Base-by-base conservation (phyloP, 768 basidiomycete genomes). In the Collybia nuda region DNA sequence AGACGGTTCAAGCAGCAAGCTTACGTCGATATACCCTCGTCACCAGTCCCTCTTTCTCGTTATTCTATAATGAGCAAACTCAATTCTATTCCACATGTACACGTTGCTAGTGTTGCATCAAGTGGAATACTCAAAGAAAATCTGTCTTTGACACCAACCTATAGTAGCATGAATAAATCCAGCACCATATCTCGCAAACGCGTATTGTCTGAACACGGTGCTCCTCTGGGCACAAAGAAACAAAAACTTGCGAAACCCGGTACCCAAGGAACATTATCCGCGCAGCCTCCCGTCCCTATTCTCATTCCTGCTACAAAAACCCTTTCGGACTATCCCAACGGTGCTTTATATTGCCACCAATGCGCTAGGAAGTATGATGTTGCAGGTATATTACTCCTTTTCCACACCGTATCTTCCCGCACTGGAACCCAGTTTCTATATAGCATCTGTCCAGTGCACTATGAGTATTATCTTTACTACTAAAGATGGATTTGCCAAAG, bases 291-390 rank as follows among this genome's bases (percentile, higher is more conserved):
- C 6, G 9, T 32, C 14, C 14, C 7, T 14, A 11, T 5, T 32
- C 32, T 11, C 14, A 50, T 58, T 38, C 42, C 49, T 17, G 47
- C 38, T 8, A 44, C 52, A 50, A 68, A 67, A 35, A 57, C 61
- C 5, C 64, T 58, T 22, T 50, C 61, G 6, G 67, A 70, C n/a
- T 70, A 65, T 54, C 69, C 71, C 9, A 67, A 69, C 45, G 73
- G 77, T 58, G 60, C 74, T 62, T 65, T 80, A 44, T 80, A 83
- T 56, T 90, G 89, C 56, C 89, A 89, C 62, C 88, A 89, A 59
- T 89, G 89, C 65, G 74, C 73, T 54, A 78, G 76, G 61, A 86
- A 84, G 56, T 80, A 81, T 44, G 81, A 81, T 56, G 60, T 64
- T 23, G 60, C 68, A 40, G 68, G 87, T 85, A 15, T 12, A 22